A percentile compares a stretch with the other conserved stretches of the same genome.
These are phyloP conservation scores for Clitocybe nebularis DNA, from an alignment of 1,284 basidiomycete genomes.

Conservation along the genomic window DNA sequence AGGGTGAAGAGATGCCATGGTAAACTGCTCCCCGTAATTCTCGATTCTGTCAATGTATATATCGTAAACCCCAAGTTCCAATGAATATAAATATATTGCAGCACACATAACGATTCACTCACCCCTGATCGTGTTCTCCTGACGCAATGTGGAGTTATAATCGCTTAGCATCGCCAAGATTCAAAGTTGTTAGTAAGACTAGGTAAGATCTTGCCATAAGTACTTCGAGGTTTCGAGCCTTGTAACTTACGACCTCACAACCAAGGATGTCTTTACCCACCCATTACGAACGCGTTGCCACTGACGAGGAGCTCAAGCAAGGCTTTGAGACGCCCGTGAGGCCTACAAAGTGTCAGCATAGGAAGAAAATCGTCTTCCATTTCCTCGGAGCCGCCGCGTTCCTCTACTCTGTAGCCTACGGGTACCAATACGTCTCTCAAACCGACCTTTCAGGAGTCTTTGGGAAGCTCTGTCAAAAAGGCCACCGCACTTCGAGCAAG, in stretches of 20 bases:
- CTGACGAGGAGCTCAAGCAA: background rate
- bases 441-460: background rate
- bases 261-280: constrained; percentile 15
- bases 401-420: constrained; percentile 10
- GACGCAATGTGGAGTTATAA: background rate
- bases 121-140: background rate
- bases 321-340: background rate
- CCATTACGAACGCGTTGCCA: constrained; percentile 7
- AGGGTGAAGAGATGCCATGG: constrained; percentile 32
- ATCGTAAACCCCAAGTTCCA: background rate
- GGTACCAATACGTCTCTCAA: constrained; percentile 6
- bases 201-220: background rate
- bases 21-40: constrained; percentile 12
- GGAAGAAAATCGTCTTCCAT: constrained; percentile 4
- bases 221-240: background rate
- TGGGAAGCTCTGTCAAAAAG: background rate
- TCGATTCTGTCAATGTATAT: too few species aligned
- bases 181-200: background rate
- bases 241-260: background rate
- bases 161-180: background rate
- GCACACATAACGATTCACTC: background rate
- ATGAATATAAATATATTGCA: background rate
- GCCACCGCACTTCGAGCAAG: background rate
- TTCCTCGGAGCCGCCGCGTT: constrained; percentile 10
- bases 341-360: constrained; percentile 1